Percentiles rank a stretch among this genome's conserved stretches.
Evolutionary conservation across 345 rosid genomes (phyloP).

Genomic region (Rubroshorea leprosula): DNA sequence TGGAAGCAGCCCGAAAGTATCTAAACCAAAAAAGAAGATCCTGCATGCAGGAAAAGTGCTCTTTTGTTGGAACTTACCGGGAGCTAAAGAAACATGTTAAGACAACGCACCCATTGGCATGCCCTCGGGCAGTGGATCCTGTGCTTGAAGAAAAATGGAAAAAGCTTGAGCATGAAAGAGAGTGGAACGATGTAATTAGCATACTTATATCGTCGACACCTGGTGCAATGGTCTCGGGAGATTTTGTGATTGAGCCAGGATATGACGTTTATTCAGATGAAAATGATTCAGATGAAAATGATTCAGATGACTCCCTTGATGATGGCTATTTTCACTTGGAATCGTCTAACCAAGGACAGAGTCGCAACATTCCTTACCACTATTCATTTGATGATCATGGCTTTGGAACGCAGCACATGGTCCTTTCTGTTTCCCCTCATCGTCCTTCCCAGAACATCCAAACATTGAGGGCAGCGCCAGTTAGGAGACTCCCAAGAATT

Average conservation of each 20-base stretch:
- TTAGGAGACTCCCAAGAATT: neutral
- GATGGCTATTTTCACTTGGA: constrained; percentile 25
- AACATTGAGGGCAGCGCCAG: no score
- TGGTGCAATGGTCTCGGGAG: constrained; percentile 76
- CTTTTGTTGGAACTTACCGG: constrained; percentile 53
- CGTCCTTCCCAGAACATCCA: neutral
- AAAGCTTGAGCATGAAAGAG: constrained; percentile 62
- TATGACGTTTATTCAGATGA: neutral
- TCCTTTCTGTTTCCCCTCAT: neutral
- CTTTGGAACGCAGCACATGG: neutral
- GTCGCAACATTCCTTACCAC: neutral
- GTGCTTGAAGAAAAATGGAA: constrained; percentile 67
- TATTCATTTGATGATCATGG: neutral
- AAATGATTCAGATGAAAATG: neutral
- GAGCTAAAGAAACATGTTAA: constrained; percentile 75
- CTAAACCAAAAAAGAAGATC: constrained; percentile 59
- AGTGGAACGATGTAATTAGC: constrained; percentile 64
- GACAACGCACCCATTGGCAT: constrained; percentile 65
- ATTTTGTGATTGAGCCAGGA: constrained; percentile 80
- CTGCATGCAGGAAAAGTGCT: constrained; percentile 77
- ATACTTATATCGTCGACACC: constrained; percentile 69
- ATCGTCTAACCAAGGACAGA: neutral
- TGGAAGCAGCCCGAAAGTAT: constrained; percentile 60
- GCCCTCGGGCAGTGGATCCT: constrained; percentile 77
- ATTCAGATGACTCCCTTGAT: constrained; percentile 41